Evolutionary conservation across 2,329 filamentous ascomycete species (phyloP).

Genomic region (Cladosporium sp.): DNA sequence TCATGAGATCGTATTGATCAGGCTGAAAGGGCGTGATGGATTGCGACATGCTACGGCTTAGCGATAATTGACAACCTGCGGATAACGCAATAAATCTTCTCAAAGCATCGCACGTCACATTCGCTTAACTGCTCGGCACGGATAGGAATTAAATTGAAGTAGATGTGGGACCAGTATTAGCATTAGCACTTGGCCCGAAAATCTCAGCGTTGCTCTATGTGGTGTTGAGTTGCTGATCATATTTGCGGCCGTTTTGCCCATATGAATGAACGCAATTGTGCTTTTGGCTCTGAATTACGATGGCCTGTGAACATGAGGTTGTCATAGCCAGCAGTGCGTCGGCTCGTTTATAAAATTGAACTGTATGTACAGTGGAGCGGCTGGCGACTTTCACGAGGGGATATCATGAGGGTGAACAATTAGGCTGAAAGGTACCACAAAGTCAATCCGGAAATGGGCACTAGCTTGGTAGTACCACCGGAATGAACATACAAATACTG

Average conservation of each 20-base stretch:
- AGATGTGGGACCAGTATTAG: no score
- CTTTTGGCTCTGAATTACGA: neutral
- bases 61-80: neutral
- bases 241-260: neutral
- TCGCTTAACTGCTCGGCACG: neutral
- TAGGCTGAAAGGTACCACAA: neutral
- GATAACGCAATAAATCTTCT: neutral
- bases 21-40: constrained; percentile 12
- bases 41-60: neutral
- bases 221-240: neutral
- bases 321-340: neutral
- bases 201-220: neutral
- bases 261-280: neutral
- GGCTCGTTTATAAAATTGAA: neutral
- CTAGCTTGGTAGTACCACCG: neutral
- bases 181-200: no score
- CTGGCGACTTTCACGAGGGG: neutral
- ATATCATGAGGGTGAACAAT: neutral
- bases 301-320: neutral
- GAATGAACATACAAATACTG: constrained; percentile 1
- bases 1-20: constrained; percentile 2
- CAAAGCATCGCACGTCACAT: neutral
- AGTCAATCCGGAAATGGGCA: neutral
- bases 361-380: neutral
- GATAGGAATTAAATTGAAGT: neutral